Base-by-base conservation (phyloP, 1,139 yeast genomes). In the Taphrina sp. region DNA sequence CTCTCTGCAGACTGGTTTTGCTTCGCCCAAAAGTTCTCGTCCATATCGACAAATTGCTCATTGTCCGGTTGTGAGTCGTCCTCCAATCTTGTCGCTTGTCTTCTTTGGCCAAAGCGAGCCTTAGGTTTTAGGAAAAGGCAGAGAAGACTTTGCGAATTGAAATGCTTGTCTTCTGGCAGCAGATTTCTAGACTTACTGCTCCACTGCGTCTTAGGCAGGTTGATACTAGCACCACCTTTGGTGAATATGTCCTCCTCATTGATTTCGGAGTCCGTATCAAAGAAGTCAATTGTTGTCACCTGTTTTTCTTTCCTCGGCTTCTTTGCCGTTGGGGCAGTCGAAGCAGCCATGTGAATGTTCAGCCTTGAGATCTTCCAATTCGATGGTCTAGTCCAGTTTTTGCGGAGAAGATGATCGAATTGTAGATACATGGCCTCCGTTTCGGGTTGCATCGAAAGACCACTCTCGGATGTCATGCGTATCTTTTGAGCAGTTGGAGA, bases 371-470 rank as follows among this genome's bases (percentile, higher is more conserved):
- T 86, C 69, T 85, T 85, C 97, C 97, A 92, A 69, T 88, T 94
- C 61, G 87, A 94, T 3, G 96, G 92, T 5, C 96, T 96, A 41
- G 95, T 78, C 95, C 95, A 88, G 66, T 80, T 83, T 44, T 78
- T 76, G 60, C 76, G 80, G 70, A 86, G 71, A 16, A 79, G 76
- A 60, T 80, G 82, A 65, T 87, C 95, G 67, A 87, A 86, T 66
- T 85, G 85, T 0, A 87, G 82, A 82, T 88, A 81, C 54, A 87
- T 73, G 63, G 83, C 88, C 58, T 76, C 76, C 62, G 82, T 88
- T 61, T 80, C 69, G n/a, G 31, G 7, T 7, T 26, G 80, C 26
- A 31, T 43, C 31, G 74, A 52, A 73, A 42, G 26, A 34, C 8
- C 14, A n/a, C 10, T 60, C 62, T 43, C 37, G 4, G 47, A 20